Percentiles rank a stretch among this genome's conserved stretches.
phyloP scores from a whole-genome alignment of 164 flowering plant species.

The Tetracentron sinense region DNA sequence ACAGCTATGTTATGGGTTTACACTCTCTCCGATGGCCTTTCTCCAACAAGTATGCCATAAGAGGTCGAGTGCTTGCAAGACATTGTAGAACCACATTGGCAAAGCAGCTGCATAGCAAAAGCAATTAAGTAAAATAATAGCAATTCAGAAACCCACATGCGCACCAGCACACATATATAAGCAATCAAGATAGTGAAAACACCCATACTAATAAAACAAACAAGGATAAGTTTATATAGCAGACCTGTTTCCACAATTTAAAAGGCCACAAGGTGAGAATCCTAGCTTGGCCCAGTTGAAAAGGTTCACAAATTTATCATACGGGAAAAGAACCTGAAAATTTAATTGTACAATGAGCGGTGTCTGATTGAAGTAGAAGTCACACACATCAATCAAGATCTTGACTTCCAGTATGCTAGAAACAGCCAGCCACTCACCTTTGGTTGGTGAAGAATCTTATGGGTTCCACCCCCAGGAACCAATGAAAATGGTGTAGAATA shows the following conservation, averaged over 20 bases:
- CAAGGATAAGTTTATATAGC: no score
- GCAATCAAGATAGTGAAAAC: background rate
- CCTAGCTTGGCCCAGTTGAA: slow-evolving; percentile 66
- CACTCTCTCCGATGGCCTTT: slow-evolving; percentile 73
- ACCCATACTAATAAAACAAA: background rate
- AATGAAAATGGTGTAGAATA: slow-evolving; percentile 18
- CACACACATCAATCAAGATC: background rate
- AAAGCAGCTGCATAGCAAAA: slow-evolving; percentile 70
- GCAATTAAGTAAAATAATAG: background rate
- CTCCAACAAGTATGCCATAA: slow-evolving; percentile 78
- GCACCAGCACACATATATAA: no score
- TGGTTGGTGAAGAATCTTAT: slow-evolving; percentile 30
- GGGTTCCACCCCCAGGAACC: slow-evolving; percentile 32
- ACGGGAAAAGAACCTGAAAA: slow-evolving; percentile 78
- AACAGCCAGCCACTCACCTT: slow-evolving; percentile 32
- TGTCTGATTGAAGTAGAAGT: background rate
- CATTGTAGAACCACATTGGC: slow-evolving; percentile 97
- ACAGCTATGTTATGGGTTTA: slow-evolving; percentile 24
- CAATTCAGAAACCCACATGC: no score
- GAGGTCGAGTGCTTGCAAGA: slow-evolving; percentile 79
- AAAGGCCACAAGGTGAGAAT: slow-evolving; percentile 87
- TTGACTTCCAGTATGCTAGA: background rate
- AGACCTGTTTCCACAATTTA: slow-evolving; percentile 96
- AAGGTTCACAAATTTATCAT: slow-evolving; percentile 75
- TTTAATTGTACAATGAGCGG: slow-evolving; percentile 1